These are phyloP conservation scores for Sordariomycetes sp. DNA, from an alignment of 2,329 filamentous ascomycete genomes.

Conservation along the genomic window DNA sequence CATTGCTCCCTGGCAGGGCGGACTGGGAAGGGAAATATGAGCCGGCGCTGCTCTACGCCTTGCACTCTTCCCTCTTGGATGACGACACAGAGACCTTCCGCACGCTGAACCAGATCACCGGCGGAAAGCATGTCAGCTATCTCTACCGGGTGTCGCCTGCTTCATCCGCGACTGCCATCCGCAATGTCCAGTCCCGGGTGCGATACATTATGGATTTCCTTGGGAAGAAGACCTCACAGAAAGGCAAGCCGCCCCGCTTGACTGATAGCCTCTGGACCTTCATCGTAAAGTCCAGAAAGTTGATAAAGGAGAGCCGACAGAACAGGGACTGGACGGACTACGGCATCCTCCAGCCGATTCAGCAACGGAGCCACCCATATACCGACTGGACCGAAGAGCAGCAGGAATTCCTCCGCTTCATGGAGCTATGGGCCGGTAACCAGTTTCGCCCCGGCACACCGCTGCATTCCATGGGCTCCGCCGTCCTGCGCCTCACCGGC, in stretches of 20 bases:
- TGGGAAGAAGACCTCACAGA: background rate
- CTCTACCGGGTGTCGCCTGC: conserved; percentile 43
- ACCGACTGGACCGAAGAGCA: conserved; percentile 34
- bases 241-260: background rate
- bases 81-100: conserved; percentile 47
- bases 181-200: conserved; percentile 17
- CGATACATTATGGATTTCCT: conserved; percentile 9
- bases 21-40: conserved; percentile 18
- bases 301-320: conserved; percentile 38
- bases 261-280: conserved; percentile 26
- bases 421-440: conserved; percentile 51
- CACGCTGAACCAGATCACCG: conserved; percentile 20
- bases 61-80: conserved; percentile 49
- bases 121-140: conserved; percentile 26
- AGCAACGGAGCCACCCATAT: background rate
- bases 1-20: conserved; percentile 23
- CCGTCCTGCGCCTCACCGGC: conserved; percentile 46
- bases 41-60: conserved; percentile 46
- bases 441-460: conserved; percentile 34
- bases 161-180: conserved; percentile 14
- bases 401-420: conserved; percentile 47
- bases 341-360: conserved; percentile 24
- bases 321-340: conserved; percentile 32
- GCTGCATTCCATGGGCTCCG: conserved; percentile 47
- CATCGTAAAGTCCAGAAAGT: conserved; percentile 28